These are phyloP conservation scores for Botrytis sinoallii DNA, from an alignment of 2,329 filamentous ascomycete species.

Conservation along the genomic window DNA sequence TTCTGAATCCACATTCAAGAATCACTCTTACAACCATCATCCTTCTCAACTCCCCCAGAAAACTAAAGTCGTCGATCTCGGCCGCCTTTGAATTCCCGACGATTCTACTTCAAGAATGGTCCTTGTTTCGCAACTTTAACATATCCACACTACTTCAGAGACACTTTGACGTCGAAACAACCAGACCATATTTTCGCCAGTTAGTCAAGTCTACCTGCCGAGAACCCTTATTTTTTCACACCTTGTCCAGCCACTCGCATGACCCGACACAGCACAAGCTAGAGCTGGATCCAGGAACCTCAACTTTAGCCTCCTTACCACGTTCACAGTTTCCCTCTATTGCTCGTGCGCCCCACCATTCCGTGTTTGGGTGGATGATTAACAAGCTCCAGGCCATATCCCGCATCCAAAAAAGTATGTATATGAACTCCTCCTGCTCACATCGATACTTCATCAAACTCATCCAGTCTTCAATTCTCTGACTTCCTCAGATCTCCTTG, in stretches of 20 bases:
- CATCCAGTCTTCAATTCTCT: constrained; percentile 28
- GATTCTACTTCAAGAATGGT: constrained; percentile 33
- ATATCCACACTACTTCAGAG: constrained; percentile 24
- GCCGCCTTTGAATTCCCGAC: constrained; percentile 22
- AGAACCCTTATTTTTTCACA: constrained; percentile 28
- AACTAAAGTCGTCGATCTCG: constrained; percentile 26
- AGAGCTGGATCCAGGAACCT: constrained; percentile 26
- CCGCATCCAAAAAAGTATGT: constrained; percentile 33
- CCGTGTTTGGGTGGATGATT: constrained; percentile 26
- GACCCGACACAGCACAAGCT: constrained; percentile 20
- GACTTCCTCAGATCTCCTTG: constrained; percentile 30
- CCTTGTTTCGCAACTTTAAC: constrained; percentile 35
- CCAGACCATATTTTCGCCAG: constrained; percentile 26
- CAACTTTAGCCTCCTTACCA: constrained; percentile 19
- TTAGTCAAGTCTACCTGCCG: constrained; percentile 28
- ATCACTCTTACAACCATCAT: constrained; percentile 7
- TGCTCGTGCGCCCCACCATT: constrained; percentile 34
- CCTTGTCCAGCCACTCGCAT: constrained; percentile 32
- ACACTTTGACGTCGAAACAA: constrained; percentile 37
- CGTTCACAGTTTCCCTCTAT: constrained; percentile 13
- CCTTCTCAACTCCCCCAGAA: constrained; percentile 17
- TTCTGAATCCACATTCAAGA: not conserved
- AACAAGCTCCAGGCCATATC: constrained; percentile 24
- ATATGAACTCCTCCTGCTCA: constrained; percentile 30
- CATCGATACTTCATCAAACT: constrained; percentile 14